Base-by-base conservation (phyloP, 2,329 filamentous ascomycete genomes). In the Aspergillus jensenii region DNA sequence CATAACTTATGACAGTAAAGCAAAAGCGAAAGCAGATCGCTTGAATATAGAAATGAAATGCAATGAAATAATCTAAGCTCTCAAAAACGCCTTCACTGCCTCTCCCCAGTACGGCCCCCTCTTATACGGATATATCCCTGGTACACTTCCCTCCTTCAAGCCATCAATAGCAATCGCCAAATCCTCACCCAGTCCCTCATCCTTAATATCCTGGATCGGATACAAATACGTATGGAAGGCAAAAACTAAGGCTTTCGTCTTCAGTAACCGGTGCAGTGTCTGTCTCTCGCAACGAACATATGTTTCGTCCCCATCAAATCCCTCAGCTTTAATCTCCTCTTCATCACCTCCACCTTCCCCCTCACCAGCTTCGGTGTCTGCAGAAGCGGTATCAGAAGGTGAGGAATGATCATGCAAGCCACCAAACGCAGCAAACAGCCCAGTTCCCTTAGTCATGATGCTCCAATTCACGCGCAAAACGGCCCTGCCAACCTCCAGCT, bases 161-260 rank as follows among this genome's bases (percentile, higher is more conserved):
- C 86, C 86, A 57, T 88, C 84, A 67, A 87, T 84, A 2, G 85
- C 85, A 37, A 71, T 63, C 0, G 81, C 83, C 52, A 88, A 66
- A 7, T 78, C 79, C 64, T 82, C 79, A 0, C 80, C 84, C 4
- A 71, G 67, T 0, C 84, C 85, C 59, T 87, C 84, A 4, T 78
- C 78, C 65, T 83, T 85, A 46, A 88, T 72, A 51, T 84, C 76
- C 40, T 64, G 63, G 7, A 88, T 68, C 2, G 79, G 78, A 69
- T 88, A 87, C 57, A 79, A 73, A 69, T 87, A 88, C 15, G 86
- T 88, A 70, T 87, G 86, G 68, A 87, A 84, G 0, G 76, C 79
- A 71, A 88, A 88, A 0, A 87, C 78, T 19, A 88, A 50, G 7
- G 83, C 84, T 52, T 76, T 75, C 0, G 78, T 82, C 48, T 71